Conservation (phyloP, 305 asterid species). For the Salvia sclarea region DNA sequence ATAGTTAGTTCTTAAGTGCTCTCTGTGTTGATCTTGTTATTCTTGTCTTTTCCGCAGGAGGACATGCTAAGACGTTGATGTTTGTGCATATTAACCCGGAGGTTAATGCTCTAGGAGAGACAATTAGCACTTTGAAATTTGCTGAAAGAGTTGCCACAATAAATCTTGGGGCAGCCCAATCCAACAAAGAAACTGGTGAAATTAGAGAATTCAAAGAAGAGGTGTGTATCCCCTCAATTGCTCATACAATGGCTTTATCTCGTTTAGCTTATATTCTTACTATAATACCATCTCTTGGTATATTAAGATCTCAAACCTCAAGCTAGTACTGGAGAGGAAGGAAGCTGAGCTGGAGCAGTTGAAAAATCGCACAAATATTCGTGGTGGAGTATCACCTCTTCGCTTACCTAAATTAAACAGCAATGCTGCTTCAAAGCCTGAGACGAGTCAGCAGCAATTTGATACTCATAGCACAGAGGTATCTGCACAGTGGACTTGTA, state of each 20-base stretch:
- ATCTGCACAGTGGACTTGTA: slow-evolving; percentile 23
- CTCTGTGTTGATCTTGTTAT: slow-evolving; percentile 16
- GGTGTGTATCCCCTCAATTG: slow-evolving; percentile 44
- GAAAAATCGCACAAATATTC: slow-evolving; percentile 50
- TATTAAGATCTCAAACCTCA: slow-evolving; percentile 77
- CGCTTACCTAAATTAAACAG: slow-evolving; percentile 52
- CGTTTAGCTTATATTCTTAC: slow-evolving; percentile 29
- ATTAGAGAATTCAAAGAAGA: slow-evolving; percentile 76
- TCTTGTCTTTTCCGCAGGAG: slow-evolving; percentile 49
- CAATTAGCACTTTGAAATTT: slow-evolving; percentile 85
- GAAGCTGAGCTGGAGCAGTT: slow-evolving; percentile 80
- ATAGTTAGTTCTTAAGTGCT: not conserved
- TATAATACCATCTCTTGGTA: slow-evolving; percentile 28
- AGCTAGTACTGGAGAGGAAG: slow-evolving; percentile 72
- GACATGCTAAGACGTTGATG: slow-evolving; percentile 95
- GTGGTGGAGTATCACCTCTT: slow-evolving; percentile 70
- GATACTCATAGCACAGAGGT: slow-evolving; percentile 68
- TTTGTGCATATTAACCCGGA: slow-evolving; percentile 92
- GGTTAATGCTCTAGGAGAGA: slow-evolving; percentile 75
- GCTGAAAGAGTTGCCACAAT: slow-evolving; percentile 92
- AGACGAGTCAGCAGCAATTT: slow-evolving; percentile 45
- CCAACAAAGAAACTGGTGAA: slow-evolving; percentile 81
- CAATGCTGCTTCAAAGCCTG: slow-evolving; percentile 53
- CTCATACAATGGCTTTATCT: slow-evolving; percentile 24
- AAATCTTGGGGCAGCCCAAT: slow-evolving; percentile 81